These are phyloP conservation scores for Ceratocystis cubensis DNA, from an alignment of 2,329 filamentous ascomycete genomes.

Conservation along the genomic window DNA sequence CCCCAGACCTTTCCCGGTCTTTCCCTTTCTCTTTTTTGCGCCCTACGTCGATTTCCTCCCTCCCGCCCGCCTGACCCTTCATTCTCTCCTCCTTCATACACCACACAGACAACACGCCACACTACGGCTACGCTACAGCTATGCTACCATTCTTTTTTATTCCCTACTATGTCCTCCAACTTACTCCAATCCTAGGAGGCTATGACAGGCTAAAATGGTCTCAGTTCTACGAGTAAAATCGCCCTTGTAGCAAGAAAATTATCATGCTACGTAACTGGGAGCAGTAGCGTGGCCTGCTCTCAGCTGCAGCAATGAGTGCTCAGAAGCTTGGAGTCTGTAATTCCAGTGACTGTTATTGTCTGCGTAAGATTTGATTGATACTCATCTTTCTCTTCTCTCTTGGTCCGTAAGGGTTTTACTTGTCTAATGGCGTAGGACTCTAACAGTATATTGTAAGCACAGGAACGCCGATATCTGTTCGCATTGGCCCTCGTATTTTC, in stretches of 20 bases:
- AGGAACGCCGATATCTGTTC: background rate
- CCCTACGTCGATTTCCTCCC: too few relatives aligned
- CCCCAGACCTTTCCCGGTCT: background rate
- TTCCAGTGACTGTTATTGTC: too few relatives aligned
- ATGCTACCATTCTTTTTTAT: too few relatives aligned
- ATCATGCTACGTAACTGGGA: background rate
- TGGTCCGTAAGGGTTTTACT: background rate
- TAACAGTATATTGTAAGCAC: background rate
- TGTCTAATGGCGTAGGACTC: background rate
- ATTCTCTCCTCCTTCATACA: too few relatives aligned
- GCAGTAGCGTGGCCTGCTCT: background rate
- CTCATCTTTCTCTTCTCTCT: background rate
- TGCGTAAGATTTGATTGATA: too few relatives aligned
- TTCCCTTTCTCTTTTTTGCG: background rate
- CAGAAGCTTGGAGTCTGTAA: too few relatives aligned
- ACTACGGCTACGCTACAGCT: too few relatives aligned
- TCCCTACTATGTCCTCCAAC: background rate
- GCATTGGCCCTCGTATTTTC: background rate
- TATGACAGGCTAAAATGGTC: constrained; percentile 2
- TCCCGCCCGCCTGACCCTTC: too few relatives aligned
- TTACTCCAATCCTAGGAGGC: background rate
- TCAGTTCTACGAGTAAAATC: too few relatives aligned
- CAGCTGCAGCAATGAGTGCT: background rate
- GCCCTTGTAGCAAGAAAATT: too few relatives aligned
- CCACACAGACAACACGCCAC: too few relatives aligned